Percentiles rank a stretch among this genome's conserved stretches.
phyloP scores from a whole-genome alignment of 202 grass and related monocot genomes.

The Setaria viridis region DNA sequence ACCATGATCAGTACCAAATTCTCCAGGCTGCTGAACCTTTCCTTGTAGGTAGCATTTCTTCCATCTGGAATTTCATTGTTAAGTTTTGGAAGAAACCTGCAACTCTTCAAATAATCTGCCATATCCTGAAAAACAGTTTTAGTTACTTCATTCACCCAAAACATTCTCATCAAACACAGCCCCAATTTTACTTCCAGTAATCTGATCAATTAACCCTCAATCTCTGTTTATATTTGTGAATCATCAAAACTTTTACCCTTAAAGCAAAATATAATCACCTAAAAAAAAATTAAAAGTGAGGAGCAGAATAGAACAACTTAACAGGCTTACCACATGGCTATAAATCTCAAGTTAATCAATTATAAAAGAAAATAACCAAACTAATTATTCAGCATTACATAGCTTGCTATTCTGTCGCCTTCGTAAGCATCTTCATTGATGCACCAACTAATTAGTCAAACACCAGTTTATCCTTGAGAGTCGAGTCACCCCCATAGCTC shows the following conservation, averaged over 20 bases:
- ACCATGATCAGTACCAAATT: conserved; percentile 96
- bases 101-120: conserved; percentile 77
- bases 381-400: conserved; percentile 1
- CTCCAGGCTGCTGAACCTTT: conserved; percentile 85
- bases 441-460: conserved; percentile 28
- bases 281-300: neutral
- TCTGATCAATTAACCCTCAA: neutral
- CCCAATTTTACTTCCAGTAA: conserved; percentile 7
- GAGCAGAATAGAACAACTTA: conserved; percentile 24
- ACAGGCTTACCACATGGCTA: conserved; percentile 19
- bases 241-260: neutral
- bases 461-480: neutral
- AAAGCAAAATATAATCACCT: conserved; percentile 12
- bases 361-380: conserved; percentile 21
- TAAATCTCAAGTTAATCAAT: conserved; percentile 17
- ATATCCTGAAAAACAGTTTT: conserved; percentile 69
- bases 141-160: conserved; percentile 20
- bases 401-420: conserved; percentile 4
- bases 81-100: conserved; percentile 92
- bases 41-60: conserved; percentile 92
- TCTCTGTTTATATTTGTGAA: neutral
- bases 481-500: neutral
- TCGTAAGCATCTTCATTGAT: neutral
- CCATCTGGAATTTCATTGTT: conserved; percentile 79
- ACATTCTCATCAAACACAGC: conserved; percentile 12